phyloP scores from a whole-genome alignment of 345 rosid genomes.

The Euphorbia peplus region DNA sequence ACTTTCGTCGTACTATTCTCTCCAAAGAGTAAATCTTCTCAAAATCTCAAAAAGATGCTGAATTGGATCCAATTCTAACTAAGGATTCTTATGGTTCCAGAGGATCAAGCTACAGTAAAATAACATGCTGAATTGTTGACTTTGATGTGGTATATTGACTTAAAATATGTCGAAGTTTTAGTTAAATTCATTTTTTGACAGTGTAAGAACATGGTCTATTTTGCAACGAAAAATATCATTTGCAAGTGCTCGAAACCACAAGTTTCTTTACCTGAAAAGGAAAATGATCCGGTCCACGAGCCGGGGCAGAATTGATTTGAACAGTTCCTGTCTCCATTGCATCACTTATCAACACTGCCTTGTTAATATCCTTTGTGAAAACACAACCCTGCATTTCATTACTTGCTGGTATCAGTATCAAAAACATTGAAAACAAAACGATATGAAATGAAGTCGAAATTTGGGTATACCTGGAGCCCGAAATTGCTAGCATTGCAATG shows the following conservation, averaged over 20 bases:
- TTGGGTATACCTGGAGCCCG: conserved; percentile 70
- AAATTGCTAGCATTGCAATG: conserved; percentile 99
- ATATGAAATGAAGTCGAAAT: not conserved
- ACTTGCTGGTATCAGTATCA: not conserved
- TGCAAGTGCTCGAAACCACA: not conserved
- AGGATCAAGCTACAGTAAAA: too few species aligned
- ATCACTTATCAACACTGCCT: conserved; percentile 83
- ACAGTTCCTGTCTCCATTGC: conserved; percentile 99
- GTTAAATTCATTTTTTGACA: too few species aligned
- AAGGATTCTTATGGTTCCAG: too few species aligned
- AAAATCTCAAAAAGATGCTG: too few species aligned
- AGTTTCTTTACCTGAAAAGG: conserved; percentile 77
- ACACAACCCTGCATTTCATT: conserved; percentile 66
- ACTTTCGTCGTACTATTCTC: too few species aligned
- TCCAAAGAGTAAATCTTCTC: too few species aligned
- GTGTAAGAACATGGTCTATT: too few species aligned
- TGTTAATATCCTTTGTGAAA: conserved; percentile 87
- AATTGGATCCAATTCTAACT: too few species aligned
- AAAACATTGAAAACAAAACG: not conserved
- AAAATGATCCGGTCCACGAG: conserved; percentile 98
- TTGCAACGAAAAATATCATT: too few species aligned
- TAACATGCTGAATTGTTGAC: too few species aligned
- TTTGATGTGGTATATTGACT: too few species aligned
- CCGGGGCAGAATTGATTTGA: conserved; percentile 98
- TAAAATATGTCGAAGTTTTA: too few species aligned